These are phyloP conservation scores for Zizania latifolia DNA, from an alignment of 176 grass and related monocot genomes.

Conservation along the genomic window DNA sequence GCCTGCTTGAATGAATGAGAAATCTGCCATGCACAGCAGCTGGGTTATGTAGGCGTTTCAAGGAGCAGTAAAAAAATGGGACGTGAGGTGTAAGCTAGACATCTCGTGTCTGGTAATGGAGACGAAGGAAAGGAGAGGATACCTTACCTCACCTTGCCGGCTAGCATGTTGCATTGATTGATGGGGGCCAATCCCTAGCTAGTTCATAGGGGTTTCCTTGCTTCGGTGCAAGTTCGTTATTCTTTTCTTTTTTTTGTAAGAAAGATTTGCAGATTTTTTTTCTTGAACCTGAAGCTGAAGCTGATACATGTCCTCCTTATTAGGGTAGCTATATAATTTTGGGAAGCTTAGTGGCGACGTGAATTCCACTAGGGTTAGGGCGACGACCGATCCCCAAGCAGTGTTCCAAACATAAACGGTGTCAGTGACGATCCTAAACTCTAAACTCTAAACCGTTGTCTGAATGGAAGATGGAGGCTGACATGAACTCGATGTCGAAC, in stretches of 20 bases:
- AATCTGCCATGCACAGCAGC: background rate
- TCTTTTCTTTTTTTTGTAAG: too few relatives aligned
- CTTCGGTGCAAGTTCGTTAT: background rate
- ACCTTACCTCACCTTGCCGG: background rate
- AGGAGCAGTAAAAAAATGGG: background rate
- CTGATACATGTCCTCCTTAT: background rate
- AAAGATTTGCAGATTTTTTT: background rate
- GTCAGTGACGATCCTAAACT: too few relatives aligned
- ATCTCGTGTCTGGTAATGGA: background rate
- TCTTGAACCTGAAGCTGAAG: background rate
- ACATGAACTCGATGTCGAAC: too few relatives aligned
- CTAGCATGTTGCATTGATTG: conserved; percentile 5
- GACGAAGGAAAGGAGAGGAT: conserved; percentile 29
- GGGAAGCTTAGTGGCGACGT: too few relatives aligned
- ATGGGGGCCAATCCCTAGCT: too few relatives aligned
- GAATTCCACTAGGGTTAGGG: too few relatives aligned
- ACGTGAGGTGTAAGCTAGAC: conserved; percentile 27
- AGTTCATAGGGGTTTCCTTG: background rate
- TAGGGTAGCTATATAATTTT: too few relatives aligned
- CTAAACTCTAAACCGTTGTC: too few relatives aligned
- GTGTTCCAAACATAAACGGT: too few relatives aligned
- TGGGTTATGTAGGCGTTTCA: background rate
- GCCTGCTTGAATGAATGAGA: background rate
- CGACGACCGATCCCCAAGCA: too few relatives aligned
- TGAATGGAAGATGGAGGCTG: too few relatives aligned